Base-by-base conservation (phyloP, 768 basidiomycete genomes). In the Austroboletus eburneus region DNA sequence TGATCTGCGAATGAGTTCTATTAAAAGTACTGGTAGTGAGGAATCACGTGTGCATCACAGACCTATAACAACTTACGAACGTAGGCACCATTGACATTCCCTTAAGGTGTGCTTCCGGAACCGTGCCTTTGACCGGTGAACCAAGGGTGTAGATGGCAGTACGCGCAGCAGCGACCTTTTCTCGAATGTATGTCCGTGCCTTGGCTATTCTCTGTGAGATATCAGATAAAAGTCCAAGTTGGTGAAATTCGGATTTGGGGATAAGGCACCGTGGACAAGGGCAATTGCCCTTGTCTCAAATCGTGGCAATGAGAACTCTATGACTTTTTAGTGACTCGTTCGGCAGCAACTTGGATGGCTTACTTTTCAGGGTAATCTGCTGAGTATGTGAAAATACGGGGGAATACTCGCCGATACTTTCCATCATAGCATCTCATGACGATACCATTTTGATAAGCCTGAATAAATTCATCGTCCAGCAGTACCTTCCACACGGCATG, bases 211-310 rank as follows among this genome's bases (percentile, higher is more conserved):
- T 18, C 17, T 8, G 16, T 17, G 34, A 18, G 4, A 18, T 8
- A n/a, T 35, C n/a, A 17, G 34, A 33, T 5, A 33, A 14, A 33
- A 5, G 16, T 13, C 42, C 59, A 5, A 61, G 41, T 2, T 12
- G 36, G 4, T 49, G 17, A 6, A 67, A 57, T 1, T 39, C 22
- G 0, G 40, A 25, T 29, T 59, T 60, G 10, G 39, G 35, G 1
- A 63, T 37, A 1, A 55, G 32, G 47, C 67, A 68, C 2, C 57
- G 46, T 20, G 67, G 63, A 29, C 67, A 69, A 1, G 54, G 65
- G 36, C 61, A 67, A 3, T 23, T 7, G 1, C 62, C 66, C 12
- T 58, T 45, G 24, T 66, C 57, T 5, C 48, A 50, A 13, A 67
- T 51, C 8, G 54, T 56, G 4, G 58, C 61, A 5, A 68, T 13